Base-by-base conservation (phyloP, 2,329 filamentous ascomycete genomes). In the Colletotrichum salicis region DNA sequence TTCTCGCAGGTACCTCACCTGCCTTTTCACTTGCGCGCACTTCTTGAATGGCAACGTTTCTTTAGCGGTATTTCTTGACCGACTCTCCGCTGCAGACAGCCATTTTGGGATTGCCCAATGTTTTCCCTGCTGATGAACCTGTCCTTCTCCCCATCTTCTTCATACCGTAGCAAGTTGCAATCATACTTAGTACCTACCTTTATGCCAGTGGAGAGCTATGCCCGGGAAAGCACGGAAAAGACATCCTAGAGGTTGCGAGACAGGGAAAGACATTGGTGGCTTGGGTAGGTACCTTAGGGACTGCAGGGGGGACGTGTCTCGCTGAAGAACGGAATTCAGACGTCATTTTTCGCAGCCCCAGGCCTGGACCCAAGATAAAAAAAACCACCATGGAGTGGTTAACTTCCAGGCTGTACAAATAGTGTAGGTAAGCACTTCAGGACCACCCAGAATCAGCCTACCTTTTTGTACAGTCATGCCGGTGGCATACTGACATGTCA, bases 301-400 rank as follows among this genome's bases (percentile, higher is more conserved):
- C 41, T 13, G 2, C 59, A 51, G 41, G 41, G 41, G 41, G 29
- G 48, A 24, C 22, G 45, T 52, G 48, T 29, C 13, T 31, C 61
- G 61, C 51, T 64, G 61, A 64, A 64, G 61, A 64, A 64, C n/a
- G 10, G 35, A 24, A 55, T 19, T 22, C 45, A 55, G 48, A 64
- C 61, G 61, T 64, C 61, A 64, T 64, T 64, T 55, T 55, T 15
- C 33, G 24, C 51, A 24, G 15, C 35, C 12, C 33, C 15, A 55
- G 12, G 51, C 45, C 48, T 35, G 48, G 51, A 64, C 61, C 61
- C 12, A 41, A 27, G 22, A 48, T 45, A 35, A 62, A 27, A 62
- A 27, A 52, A 4, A 52, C 22, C 13, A 52, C 59, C 22, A 10
- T 27, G 33, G 19, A 52, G 41, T n/a, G 11, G 59, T 12, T 35